These are phyloP conservation scores for Cladosporium sp. DNA, from an alignment of 2,329 filamentous ascomycete species.

Conservation along the genomic window DNA sequence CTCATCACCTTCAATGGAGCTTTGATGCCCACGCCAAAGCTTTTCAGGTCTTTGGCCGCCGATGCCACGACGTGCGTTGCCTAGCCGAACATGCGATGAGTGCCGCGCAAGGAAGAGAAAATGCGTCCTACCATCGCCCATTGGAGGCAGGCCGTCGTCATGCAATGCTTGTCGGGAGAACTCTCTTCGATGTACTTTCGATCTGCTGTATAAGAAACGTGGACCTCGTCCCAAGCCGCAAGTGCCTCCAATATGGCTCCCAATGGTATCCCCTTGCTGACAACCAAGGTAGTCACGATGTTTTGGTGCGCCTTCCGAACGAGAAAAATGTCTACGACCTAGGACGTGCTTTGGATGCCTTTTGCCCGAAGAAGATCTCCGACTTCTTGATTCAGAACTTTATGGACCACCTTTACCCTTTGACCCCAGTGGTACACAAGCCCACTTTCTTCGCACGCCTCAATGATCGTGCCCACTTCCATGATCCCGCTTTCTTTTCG, in stretches of 20 bases:
- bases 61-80: too few species aligned
- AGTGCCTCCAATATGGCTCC: background rate
- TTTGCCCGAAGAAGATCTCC: background rate
- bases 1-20: too few species aligned
- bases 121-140: too few species aligned
- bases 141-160: background rate
- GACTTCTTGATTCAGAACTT: background rate
- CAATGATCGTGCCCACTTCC: background rate
- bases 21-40: too few species aligned
- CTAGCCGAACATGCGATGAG: too few species aligned
- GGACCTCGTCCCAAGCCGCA: background rate
- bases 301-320: background rate
- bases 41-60: too few species aligned
- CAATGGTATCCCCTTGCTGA: background rate
- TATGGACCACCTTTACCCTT: background rate
- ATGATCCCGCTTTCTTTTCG: background rate
- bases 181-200: background rate
- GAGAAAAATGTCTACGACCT: background rate
- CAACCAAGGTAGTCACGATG: background rate
- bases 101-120: too few species aligned
- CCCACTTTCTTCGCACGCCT: background rate
- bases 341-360: background rate
- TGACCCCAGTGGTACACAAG: background rate
- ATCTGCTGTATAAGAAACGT: background rate
- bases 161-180: background rate